These are phyloP conservation scores for Spiromastix sp. DNA, from an alignment of 2,329 filamentous ascomycete genomes.

Conservation along the genomic window DNA sequence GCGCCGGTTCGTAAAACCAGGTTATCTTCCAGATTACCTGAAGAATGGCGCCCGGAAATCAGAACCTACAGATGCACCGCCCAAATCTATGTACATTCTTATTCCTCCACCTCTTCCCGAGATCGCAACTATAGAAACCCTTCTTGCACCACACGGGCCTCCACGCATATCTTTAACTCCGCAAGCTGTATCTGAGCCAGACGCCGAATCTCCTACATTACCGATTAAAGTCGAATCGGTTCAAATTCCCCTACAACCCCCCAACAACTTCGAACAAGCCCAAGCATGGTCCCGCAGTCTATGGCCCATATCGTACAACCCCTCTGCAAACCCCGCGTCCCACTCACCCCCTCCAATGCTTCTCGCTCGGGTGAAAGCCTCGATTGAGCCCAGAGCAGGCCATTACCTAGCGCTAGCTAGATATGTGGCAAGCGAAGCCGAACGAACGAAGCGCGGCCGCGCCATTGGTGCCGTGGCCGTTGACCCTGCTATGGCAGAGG, in stretches of 20 bases:
- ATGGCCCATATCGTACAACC: conserved; percentile 37
- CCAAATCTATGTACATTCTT: conserved; percentile 30
- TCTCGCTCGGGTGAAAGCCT: conserved; percentile 23
- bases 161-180: conserved; percentile 11
- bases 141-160: conserved; percentile 29
- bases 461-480: conserved; percentile 35
- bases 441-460: conserved; percentile 26
- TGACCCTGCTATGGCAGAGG: conserved; percentile 24
- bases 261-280: conserved; percentile 30
- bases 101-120: conserved; percentile 32
- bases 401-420: conserved; percentile 31
- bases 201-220: neutral
- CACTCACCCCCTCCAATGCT: conserved; percentile 32
- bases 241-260: conserved; percentile 31
- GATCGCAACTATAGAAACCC: conserved; percentile 19
- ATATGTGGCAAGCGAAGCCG: conserved; percentile 28
- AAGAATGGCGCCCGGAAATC: conserved; percentile 8
- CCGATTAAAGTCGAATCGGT: conserved; percentile 21
- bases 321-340: conserved; percentile 31
- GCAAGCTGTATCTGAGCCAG: neutral
- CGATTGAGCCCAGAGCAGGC: conserved; percentile 27
- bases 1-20: conserved; percentile 30
- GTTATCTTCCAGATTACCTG: conserved; percentile 23
- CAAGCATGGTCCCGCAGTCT: conserved; percentile 29
- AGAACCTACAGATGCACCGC: conserved; percentile 7